Percentiles rank a stretch among this genome's conserved stretches.
Evolutionary conservation across 139 green algal genomes (phyloP).

Genomic region (Pleodorina starrii): DNA sequence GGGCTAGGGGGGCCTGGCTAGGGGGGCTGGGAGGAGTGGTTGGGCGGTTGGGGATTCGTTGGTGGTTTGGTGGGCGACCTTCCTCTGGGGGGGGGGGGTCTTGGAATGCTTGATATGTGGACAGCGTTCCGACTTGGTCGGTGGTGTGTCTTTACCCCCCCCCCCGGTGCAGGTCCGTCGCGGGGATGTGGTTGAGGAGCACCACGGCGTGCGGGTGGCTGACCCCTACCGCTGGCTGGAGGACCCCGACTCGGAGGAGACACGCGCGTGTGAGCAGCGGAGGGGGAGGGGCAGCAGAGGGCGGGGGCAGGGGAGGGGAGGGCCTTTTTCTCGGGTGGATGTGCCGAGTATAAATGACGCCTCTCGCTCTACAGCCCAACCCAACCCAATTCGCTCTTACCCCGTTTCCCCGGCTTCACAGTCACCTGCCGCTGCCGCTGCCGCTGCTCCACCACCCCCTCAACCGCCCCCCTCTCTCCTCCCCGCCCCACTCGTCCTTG

Average conservation of each 20-base stretch:
- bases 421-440: too few species aligned
- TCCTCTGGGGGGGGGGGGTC: too few species aligned
- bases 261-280: slow-evolving; percentile 1
- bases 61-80: too few species aligned
- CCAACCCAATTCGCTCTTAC: too few species aligned
- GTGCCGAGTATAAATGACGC: too few species aligned
- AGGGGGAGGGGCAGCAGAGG: too few species aligned
- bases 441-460: too few species aligned
- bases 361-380: too few species aligned
- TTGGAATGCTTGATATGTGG: not conserved
- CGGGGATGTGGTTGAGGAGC: slow-evolving; percentile 81
- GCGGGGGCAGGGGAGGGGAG: not conserved
- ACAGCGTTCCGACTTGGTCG: not conserved
- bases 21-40: too few species aligned
- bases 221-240: slow-evolving; percentile 93
- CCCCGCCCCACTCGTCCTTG: not conserved
- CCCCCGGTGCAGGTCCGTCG: slow-evolving; percentile 62
- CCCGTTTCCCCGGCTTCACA: too few species aligned
- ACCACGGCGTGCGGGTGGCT: slow-evolving; percentile 79
- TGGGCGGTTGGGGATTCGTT: not conserved
- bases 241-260: slow-evolving; percentile 71
- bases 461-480: not conserved
- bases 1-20: too few species aligned
- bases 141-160: not conserved
- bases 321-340: too few species aligned